Evolutionary conservation across 352 stramenopile genomes (phyloP), one percentile per base, ranked within the genome.

Genomic region (Globisporangium iwayamae): DNA sequence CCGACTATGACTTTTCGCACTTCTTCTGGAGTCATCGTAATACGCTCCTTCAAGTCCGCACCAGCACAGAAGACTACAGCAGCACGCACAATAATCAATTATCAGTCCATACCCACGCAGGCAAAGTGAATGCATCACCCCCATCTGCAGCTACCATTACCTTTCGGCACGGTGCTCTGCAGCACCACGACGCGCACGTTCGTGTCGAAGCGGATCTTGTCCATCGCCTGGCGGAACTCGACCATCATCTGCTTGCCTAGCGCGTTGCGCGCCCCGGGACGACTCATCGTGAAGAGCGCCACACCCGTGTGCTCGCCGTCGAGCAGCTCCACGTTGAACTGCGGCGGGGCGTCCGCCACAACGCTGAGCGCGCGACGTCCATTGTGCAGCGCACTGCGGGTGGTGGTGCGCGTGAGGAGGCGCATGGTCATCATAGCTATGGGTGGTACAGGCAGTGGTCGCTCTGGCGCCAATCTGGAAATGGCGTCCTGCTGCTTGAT

Each of bases 21-120:
- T 70, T 98, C 90, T 36, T 89, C 68, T 9, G 74, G 79, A 14
- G 74, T 90, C 94, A 98, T 98, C 13, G 69, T 74, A 3, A 90
- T 65, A 50, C 92, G 83, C 76, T 98, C 90, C 68, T 97, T 97
- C 16, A 97, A 65, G 53, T 97, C 91, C 25, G 88, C 91, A 8
- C 91, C 91, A 8, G 90, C 91, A 45, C 90, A 97, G 65, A 97
- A 97, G 16, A 97, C 90, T 76, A 20, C 3, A 25, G 22, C 14
- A 55, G 32, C 14, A 51, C 5, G 32, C 25, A 25, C 25, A 34
- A 46, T 8, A 43, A 13, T 8, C 10, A 38, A 25, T n/a, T 4
- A n/a, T 51, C 20, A 30, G 34, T n/a, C 52, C 18, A 45, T 45
- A 14, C 3, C 2, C 18, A 39, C 38, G 47, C 11, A 47, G n/a